Base-by-base conservation (phyloP, 768 basidiomycete species). In the Tephrocybe sp. region DNA sequence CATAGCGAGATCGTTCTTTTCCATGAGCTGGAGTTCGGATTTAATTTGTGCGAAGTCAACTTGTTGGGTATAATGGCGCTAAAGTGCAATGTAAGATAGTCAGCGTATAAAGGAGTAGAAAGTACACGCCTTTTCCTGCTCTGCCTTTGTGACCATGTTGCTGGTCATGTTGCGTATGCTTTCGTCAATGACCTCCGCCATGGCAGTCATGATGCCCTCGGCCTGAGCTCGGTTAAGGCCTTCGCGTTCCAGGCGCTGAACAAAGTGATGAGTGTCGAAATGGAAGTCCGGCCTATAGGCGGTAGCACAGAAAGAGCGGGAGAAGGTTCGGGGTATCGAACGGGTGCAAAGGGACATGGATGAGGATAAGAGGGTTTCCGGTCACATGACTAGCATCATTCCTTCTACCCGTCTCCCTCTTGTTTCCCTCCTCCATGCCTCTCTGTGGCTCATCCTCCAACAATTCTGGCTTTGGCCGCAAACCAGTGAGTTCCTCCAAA, bases 101-200 rank as follows among this genome's bases (percentile, higher is more conserved):
- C 50, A 22, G 30, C 45, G n/a, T 34, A 5, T 26, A 40, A 13
- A 22, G 19, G 39, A 16, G 47, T 13, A 31, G 5, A 51, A 8
- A 19, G 35, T 43, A 54, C 77, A 33, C 45, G 89, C 95, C 83
- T 98, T 98, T 70, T 98, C 96, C 65, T 97, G 93, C 58, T 97
- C 92, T 0, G 92, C 85, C 67, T 92, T 93, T 5, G 91, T 93
- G 53, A 98, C 96, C 86, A 98, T 89, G 60, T 92, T 93, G 59
- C 83, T 85, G 34, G 92, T 91, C 92, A 99, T 94, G 63, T 94
- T 96, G 54, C 87, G 80, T 35, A 98, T 86, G 64, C 92, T 94
- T 75, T 99, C 97, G 68, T 97, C 92, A 34, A 99, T 93, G 54
- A 98, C 95, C 60, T 94, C 92, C 11, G 93, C 91, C 81, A 99